Conservation (phyloP, 2,329 filamentous ascomycete genomes). For the Fusarium algeriense region DNA sequence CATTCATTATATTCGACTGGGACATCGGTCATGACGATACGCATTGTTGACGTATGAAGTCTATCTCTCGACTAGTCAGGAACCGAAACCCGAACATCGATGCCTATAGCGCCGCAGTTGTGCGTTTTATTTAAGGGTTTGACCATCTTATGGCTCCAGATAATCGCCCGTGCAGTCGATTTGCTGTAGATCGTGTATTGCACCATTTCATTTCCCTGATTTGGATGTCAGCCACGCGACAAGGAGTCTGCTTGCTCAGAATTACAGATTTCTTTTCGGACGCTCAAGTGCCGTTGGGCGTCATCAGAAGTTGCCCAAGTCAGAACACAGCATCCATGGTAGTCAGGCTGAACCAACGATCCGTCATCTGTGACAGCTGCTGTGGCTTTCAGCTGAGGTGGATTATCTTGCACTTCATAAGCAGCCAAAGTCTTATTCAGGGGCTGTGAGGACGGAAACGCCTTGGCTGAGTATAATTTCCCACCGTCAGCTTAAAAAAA, state of each 20-base stretch:
- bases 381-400: slow-evolving; percentile 39
- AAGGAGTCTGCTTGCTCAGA: slow-evolving; percentile 9
- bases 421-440: slow-evolving; percentile 22
- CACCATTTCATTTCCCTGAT: slow-evolving; percentile 40
- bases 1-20: slow-evolving; percentile 23
- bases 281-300: slow-evolving; percentile 11
- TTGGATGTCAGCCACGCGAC: slow-evolving; percentile 41
- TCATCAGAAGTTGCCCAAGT: slow-evolving; percentile 22
- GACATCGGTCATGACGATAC: slow-evolving; percentile 20
- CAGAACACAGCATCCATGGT: slow-evolving; percentile 13
- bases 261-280: slow-evolving; percentile 5
- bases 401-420: slow-evolving; percentile 21
- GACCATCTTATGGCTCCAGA: slow-evolving; percentile 31
- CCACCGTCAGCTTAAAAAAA: slow-evolving; percentile 6
- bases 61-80: slow-evolving; percentile 39
- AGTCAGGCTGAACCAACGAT: slow-evolving; percentile 13
- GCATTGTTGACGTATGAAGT: slow-evolving; percentile 37
- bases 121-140: slow-evolving; percentile 21
- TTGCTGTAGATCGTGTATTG: slow-evolving; percentile 32
- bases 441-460: slow-evolving; percentile 23
- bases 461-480: slow-evolving; percentile 25
- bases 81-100: slow-evolving; percentile 35
- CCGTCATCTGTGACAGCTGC: slow-evolving; percentile 28
- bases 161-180: slow-evolving; percentile 19
- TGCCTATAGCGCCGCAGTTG: slow-evolving; percentile 33